phyloP scores from a whole-genome alignment of 495 filamentous ascomycete species.

The Xylaria palmicola region DNA sequence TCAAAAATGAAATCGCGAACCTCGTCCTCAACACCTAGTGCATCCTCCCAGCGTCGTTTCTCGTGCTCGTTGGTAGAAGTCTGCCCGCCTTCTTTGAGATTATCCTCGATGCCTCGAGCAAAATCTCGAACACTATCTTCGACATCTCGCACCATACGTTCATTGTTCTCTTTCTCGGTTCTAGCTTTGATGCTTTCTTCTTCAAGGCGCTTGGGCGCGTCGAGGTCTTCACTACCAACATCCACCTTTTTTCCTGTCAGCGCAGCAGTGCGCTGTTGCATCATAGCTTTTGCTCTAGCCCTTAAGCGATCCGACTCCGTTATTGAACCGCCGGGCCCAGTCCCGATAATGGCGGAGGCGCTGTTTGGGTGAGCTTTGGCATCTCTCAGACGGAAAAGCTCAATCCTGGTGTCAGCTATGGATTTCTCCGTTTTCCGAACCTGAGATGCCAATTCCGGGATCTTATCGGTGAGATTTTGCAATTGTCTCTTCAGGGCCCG shows the following conservation, averaged over 20 bases:
- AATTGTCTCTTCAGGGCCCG: conserved; percentile 83
- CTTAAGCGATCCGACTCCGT: conserved; percentile 95
- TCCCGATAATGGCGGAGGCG: conserved; percentile 82
- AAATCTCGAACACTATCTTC: conserved; percentile 97
- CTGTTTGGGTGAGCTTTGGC: conserved; percentile 87
- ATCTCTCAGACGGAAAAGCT: conserved; percentile 90
- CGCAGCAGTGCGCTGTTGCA: conserved; percentile 95
- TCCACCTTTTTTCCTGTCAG: conserved; percentile 78
- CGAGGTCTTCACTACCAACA: conserved; percentile 63
- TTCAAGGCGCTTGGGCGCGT: conserved; percentile 79
- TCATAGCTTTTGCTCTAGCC: conserved; percentile 92
- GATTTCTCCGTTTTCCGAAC: conserved; percentile 87
- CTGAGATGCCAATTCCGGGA: conserved; percentile 89
- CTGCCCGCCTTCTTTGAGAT: conserved; percentile 77
- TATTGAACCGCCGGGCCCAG: conserved; percentile 85
- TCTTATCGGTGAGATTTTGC: conserved; percentile 80
- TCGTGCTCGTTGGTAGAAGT: conserved; percentile 75
- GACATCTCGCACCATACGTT: conserved; percentile 93
- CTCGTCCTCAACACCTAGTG: conserved; percentile 91
- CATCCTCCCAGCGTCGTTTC: conserved; percentile 93
- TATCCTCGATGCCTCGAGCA: conserved; percentile 76
- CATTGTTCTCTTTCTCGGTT: conserved; percentile 87
- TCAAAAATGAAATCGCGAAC: conserved; percentile 98
- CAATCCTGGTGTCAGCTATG: conserved; percentile 89
- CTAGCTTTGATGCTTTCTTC: conserved; percentile 79